phyloP scores from a whole-genome alignment of 345 rosid genomes.

The Lepidium didymum region DNA sequence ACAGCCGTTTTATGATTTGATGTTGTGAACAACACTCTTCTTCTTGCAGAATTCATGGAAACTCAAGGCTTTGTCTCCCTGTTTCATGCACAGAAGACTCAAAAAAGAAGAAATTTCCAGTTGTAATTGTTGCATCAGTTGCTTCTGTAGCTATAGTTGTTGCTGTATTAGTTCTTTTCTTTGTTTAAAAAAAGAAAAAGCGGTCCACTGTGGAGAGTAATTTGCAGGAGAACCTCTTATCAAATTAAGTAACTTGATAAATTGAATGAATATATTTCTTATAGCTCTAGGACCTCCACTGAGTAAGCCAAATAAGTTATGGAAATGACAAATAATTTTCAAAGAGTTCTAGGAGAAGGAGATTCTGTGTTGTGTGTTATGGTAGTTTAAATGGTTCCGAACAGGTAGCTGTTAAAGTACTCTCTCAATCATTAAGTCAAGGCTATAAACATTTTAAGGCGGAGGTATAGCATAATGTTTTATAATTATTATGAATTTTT shows the following conservation, averaged over 20 bases:
- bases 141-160: not conserved
- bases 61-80: not conserved
- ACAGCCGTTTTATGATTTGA: not conserved
- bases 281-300: not conserved
- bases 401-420: conserved; percentile 46
- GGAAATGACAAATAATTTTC: conserved; percentile 29
- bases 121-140: conserved; percentile 9
- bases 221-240: not conserved
- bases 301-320: conserved; percentile 14
- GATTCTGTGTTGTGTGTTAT: conserved; percentile 38
- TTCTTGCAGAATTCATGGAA: not conserved
- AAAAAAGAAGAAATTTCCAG: not conserved
- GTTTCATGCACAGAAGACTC: not conserved
- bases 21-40: not conserved
- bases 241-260: not conserved
- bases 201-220: not conserved
- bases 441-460: conserved; percentile 36
- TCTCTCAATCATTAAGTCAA: conserved; percentile 31
- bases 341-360: conserved; percentile 36
- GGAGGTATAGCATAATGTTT: conserved; percentile 14
- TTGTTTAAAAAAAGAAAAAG: not conserved
- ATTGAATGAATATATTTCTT: not conserved
- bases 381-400: conserved; percentile 22
- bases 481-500: not conserved
- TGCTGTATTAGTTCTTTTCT: not conserved